A percentile compares a stretch with the other conserved stretches of the same genome.
phyloP scores from a whole-genome alignment of 2,329 filamentous ascomycete species.

The Gremmenia infestans region DNA sequence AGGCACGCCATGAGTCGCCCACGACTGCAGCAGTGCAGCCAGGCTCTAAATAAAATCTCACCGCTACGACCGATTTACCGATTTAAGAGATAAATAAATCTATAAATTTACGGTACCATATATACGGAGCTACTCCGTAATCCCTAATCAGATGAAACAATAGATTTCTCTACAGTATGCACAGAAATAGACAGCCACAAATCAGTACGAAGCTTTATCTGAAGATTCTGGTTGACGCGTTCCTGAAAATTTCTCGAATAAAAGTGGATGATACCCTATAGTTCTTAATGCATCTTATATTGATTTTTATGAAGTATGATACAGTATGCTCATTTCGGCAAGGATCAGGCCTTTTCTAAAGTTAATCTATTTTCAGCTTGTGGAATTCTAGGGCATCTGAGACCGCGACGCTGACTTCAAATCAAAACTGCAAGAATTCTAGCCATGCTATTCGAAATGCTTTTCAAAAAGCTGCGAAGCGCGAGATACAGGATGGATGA shows the following conservation, averaged over 20 bases:
- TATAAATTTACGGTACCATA: too few relatives aligned
- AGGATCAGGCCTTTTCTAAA: not conserved
- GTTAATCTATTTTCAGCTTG: slow-evolving; percentile 1
- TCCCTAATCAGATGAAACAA: too few relatives aligned
- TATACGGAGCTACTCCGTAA: too few relatives aligned
- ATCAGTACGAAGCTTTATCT: not conserved
- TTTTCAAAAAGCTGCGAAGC: too few relatives aligned
- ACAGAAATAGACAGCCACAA: too few relatives aligned
- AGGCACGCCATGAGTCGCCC: too few relatives aligned
- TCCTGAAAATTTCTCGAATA: slow-evolving; percentile 5
- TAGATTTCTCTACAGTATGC: too few relatives aligned
- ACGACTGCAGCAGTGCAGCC: too few relatives aligned
- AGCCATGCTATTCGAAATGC: not conserved
- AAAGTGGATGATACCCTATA: not conserved
- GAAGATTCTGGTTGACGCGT: slow-evolving; percentile 12
- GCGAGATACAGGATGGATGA: too few relatives aligned
- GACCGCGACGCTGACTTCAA: not conserved
- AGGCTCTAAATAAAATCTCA: too few relatives aligned
- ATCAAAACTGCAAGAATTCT: not conserved
- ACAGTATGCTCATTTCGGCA: slow-evolving; percentile 1
- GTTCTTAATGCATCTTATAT: not conserved
- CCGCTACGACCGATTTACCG: too few relatives aligned
- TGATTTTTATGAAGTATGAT: not conserved
- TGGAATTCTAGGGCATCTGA: not conserved
- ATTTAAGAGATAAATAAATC: too few relatives aligned